A percentile compares a stretch with the other conserved stretches of the same genome.
These are phyloP conservation scores for Schizochytrium sp. DNA, from an alignment of 108 stramenopile species.

Conservation along the genomic window DNA sequence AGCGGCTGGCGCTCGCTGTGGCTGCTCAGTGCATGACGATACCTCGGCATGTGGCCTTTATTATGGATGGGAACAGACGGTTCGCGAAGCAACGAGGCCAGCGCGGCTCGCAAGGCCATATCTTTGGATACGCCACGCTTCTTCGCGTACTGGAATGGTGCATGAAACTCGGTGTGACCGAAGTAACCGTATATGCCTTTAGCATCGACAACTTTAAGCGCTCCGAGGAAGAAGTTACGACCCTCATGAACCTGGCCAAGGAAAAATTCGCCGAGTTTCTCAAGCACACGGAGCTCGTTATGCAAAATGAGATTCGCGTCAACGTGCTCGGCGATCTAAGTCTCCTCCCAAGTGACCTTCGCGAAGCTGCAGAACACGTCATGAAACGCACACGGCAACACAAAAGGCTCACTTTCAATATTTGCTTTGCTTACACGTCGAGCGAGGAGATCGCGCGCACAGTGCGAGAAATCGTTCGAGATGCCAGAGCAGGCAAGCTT, in stretches of 20 bases:
- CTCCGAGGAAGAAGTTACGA: slow-evolving; percentile 62
- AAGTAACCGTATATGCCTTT: slow-evolving; percentile 91
- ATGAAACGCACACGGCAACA: slow-evolving; percentile 29
- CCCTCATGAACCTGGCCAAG: slow-evolving; percentile 71
- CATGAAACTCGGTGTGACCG: slow-evolving; percentile 59
- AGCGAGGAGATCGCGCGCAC: slow-evolving; percentile 46
- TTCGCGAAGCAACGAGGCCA: slow-evolving; percentile 69
- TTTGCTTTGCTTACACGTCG: slow-evolving; percentile 48
- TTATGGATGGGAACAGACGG: slow-evolving; percentile 98
- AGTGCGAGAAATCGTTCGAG: slow-evolving; percentile 12
- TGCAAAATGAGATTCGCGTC: not conserved
- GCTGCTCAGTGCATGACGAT: not conserved
- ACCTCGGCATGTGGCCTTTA: slow-evolving; percentile 59
- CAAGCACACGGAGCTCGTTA: slow-evolving; percentile 37
- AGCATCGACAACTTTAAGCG: slow-evolving; percentile 95
- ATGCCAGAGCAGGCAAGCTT: slow-evolving; percentile 37
- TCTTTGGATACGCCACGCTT: slow-evolving; percentile 77
- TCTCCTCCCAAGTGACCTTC: not conserved
- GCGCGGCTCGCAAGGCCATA: slow-evolving; percentile 61
- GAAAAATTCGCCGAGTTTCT: slow-evolving; percentile 73
- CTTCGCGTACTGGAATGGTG: slow-evolving; percentile 88
- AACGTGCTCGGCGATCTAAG: not conserved
- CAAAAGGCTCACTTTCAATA: slow-evolving; percentile 34
- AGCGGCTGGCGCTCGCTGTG: not conserved
- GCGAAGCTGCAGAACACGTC: not conserved